Percentiles rank a stretch among this genome's conserved stretches.
phyloP scores from a whole-genome alignment of 192 early-diverging fungal species.

The Umbelopsis ramanniana region DNA sequence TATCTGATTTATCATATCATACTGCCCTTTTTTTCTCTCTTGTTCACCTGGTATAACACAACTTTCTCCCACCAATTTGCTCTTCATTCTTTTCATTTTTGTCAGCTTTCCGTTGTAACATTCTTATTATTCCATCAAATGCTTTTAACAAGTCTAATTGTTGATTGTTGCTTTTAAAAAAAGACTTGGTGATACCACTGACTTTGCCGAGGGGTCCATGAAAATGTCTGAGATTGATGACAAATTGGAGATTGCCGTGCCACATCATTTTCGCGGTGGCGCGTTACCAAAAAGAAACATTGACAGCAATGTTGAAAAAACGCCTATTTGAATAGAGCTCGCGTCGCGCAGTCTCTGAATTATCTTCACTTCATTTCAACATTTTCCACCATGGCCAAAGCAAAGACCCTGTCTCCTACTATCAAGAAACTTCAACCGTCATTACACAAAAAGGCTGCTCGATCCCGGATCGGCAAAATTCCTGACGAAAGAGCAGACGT shows the following conservation, averaged over 20 bases:
- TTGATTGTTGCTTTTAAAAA: background rate
- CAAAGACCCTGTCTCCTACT: background rate
- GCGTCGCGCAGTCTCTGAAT: background rate
- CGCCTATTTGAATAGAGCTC: too few species aligned
- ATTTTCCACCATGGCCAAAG: background rate
- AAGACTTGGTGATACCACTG: too few species aligned
- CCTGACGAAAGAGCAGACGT: constrained; percentile 11
- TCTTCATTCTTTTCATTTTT: background rate
- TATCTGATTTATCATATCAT: background rate
- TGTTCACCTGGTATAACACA: background rate
- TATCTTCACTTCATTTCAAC: background rate
- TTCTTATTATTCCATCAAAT: constrained; percentile 10
- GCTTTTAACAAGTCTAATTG: constrained; percentile 1
- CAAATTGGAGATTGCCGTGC: background rate
- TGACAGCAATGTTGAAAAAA: background rate
- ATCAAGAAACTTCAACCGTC: background rate
- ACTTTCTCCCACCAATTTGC: background rate
- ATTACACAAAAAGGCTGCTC: background rate
- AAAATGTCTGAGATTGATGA: too few species aligned
- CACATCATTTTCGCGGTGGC: background rate
- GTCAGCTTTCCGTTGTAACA: constrained; percentile 16
- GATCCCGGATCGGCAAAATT: constrained; percentile 3
- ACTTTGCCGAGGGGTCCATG: too few species aligned
- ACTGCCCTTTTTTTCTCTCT: background rate
- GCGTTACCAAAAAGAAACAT: background rate